Base-by-base conservation (phyloP, 441 rosid genomes). In the Rhodomyrtus psidioides region DNA sequence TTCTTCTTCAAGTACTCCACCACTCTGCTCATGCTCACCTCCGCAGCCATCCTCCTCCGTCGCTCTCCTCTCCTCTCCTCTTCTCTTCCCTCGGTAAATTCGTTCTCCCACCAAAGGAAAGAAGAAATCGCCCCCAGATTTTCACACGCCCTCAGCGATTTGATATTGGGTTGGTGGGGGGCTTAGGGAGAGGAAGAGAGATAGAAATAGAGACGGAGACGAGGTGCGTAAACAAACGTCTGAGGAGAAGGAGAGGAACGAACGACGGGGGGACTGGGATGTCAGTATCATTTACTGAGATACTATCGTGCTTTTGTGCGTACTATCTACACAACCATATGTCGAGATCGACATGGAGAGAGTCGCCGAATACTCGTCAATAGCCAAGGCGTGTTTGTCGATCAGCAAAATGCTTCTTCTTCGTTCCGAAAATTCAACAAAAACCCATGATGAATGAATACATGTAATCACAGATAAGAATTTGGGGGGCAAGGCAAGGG, bases 21-120 rank as follows among this genome's bases (percentile, higher is more conserved):
- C 90, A 53, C 54, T 49, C 39, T 91, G 62, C 30, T 90, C 94
- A 44, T 88, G 86, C 95, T 91, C 55, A 96, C 99, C 30, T 95
- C 96, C 86, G 96, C 95, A 46, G 96, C 93, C 99, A 95, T 95
- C 57, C 27, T 81, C 44, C 84, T 65, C 56, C 84, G 23, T 39
- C 81, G 34, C 30, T 57, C 56, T 28, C 39, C 39, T 3, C 54
- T 30, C 3, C 49, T 46, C 51, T 49, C 7, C 4, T 19, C 46
- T 70, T 4, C 26, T 60, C 74, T 60, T 28, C 44, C 10, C n/a
- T 4, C 4, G 34, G 34, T 4, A 34, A 34, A 34, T 34, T 4
- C 12, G 76, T 65, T 65, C 26, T 26, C 39, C 82, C 4, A 1
- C 53, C 53, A 51, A 53, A 44, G 84, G 57, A 84, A 55, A 3